Conservation (phyloP, 2,329 filamentous ascomycete species). For the Xylaria sp. region DNA sequence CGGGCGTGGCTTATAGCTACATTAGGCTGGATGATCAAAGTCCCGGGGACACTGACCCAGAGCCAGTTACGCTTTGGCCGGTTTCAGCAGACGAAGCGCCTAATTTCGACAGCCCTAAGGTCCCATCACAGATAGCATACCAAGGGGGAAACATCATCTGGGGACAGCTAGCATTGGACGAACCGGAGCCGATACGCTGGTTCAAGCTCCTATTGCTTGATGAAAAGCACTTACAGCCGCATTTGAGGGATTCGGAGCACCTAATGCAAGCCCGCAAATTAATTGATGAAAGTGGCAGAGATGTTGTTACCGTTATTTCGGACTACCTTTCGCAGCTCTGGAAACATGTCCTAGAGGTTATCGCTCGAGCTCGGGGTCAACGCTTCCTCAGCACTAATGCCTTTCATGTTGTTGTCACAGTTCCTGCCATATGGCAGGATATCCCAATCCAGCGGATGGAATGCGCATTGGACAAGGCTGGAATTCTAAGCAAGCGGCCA, state of each 20-base stretch:
- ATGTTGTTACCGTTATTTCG: conserved; percentile 39
- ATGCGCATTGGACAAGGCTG: conserved; percentile 42
- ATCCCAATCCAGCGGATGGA: conserved; percentile 47
- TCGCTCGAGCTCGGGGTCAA: conserved; percentile 36
- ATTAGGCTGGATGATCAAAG: not conserved
- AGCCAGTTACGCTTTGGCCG: conserved; percentile 11
- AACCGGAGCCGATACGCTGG: not conserved
- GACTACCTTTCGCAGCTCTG: conserved; percentile 45
- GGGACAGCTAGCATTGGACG: conserved; percentile 5
- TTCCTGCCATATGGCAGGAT: conserved; percentile 54
- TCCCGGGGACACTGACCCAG: not conserved
- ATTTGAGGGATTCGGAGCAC: conserved; percentile 27
- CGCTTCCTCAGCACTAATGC: conserved; percentile 30
- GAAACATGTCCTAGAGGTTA: conserved; percentile 37
- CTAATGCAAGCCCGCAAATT: conserved; percentile 21
- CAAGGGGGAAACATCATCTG: not conserved
- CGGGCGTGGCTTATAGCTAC: conserved; percentile 17
- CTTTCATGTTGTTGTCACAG: conserved; percentile 48
- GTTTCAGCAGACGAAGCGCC: not conserved
- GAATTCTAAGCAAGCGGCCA: conserved; percentile 41
- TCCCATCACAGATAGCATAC: conserved; percentile 10
- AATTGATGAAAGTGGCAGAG: conserved; percentile 19
- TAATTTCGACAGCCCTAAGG: conserved; percentile 8
- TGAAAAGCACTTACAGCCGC: not conserved
- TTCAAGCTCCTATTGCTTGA: conserved; percentile 21